Conservation (phyloP, 495 filamentous ascomycete species). For the Achaetomiella virescens region DNA sequence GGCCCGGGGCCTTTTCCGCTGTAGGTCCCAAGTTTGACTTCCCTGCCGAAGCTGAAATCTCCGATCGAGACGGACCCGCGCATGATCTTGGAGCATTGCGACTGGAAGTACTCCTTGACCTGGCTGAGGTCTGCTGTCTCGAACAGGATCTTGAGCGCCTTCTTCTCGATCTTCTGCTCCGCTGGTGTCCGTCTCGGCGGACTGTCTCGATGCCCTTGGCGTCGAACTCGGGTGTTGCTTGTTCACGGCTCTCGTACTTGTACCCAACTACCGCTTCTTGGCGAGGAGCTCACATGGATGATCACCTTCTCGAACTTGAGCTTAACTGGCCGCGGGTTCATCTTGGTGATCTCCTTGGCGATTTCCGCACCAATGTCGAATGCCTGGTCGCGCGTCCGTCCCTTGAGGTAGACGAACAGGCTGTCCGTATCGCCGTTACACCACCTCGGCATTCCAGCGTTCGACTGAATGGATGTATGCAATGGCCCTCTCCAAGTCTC, state of each 20-base stretch:
- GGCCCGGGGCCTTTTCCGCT: slow-evolving; percentile 68
- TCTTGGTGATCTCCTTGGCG: slow-evolving; percentile 76
- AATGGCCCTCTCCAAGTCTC: slow-evolving; percentile 95
- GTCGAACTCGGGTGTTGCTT: slow-evolving; percentile 85
- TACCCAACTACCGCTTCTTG: slow-evolving; percentile 98
- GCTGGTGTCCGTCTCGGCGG: slow-evolving; percentile 86
- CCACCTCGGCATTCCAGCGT: slow-evolving; percentile 89
- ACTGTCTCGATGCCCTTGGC: slow-evolving; percentile 98
- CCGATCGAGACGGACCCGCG: slow-evolving; percentile 79
- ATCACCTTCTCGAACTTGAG: slow-evolving; percentile 98
- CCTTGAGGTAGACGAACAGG: slow-evolving; percentile 87
- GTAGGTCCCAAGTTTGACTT: slow-evolving; percentile 88
- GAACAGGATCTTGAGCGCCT: slow-evolving; percentile 77
- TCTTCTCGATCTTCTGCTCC: slow-evolving; percentile 96
- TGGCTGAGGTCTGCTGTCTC: slow-evolving; percentile 81
- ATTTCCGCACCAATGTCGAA: slow-evolving; percentile 93
- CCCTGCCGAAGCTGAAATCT: slow-evolving; percentile 91
- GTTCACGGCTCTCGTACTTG: slow-evolving; percentile 79
- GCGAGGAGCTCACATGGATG: slow-evolving; percentile 87
- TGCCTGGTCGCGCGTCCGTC: slow-evolving; percentile 77
- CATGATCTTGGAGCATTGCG: slow-evolving; percentile 91
- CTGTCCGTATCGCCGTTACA: slow-evolving; percentile 98
- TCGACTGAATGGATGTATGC: slow-evolving; percentile 82
- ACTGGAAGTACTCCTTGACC: slow-evolving; percentile 87
- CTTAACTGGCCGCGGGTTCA: slow-evolving; percentile 89